Evolutionary conservation across 805 yeast species (phyloP).

Genomic region (Metschnikowia picachoensis): DNA sequence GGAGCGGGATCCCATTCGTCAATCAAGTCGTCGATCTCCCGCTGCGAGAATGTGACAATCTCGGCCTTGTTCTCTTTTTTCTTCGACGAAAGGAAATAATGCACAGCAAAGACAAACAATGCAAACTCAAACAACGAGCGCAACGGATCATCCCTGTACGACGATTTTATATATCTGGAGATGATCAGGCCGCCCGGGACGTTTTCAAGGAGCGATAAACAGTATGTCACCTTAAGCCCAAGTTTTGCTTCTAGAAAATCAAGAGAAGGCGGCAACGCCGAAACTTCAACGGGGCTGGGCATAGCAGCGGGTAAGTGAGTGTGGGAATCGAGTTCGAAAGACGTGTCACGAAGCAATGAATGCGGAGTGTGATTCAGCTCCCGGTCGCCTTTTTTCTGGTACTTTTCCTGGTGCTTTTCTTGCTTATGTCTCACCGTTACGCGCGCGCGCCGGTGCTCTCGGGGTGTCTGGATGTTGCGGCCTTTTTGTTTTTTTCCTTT

Average conservation of each 20-base stretch:
- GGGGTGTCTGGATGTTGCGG: slow-evolving; percentile 7
- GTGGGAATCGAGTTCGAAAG: background rate
- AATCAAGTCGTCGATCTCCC: slow-evolving; percentile 77
- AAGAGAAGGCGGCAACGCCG: slow-evolving; percentile 33
- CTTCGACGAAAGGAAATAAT: slow-evolving; percentile 76
- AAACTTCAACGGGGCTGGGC: slow-evolving; percentile 3
- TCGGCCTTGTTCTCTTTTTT: slow-evolving; percentile 73
- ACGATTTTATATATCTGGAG: slow-evolving; percentile 70
- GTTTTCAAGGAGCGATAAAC: slow-evolving; percentile 32
- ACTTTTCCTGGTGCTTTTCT: slow-evolving; percentile 3
- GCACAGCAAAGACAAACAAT: slow-evolving; percentile 74
- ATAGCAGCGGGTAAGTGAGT: background rate
- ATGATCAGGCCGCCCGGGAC: slow-evolving; percentile 58
- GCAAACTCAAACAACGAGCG: slow-evolving; percentile 79
- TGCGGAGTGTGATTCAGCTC: background rate
- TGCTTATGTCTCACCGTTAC: slow-evolving; percentile 2
- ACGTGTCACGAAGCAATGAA: background rate
- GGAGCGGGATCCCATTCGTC: slow-evolving; percentile 94
- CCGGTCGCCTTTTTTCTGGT: background rate
- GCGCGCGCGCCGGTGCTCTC: slow-evolving; percentile 1
- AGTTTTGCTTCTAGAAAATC: slow-evolving; percentile 33
- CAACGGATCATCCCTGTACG: slow-evolving; percentile 91
- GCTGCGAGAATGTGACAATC: slow-evolving; percentile 52
- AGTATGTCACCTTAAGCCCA: slow-evolving; percentile 31
- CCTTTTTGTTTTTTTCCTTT: too few relatives aligned